Evolutionary conservation across 192 early-diverging fungal species (phyloP), one percentile per base, ranked within the genome.

Genomic region (Coemansia sp.): DNA sequence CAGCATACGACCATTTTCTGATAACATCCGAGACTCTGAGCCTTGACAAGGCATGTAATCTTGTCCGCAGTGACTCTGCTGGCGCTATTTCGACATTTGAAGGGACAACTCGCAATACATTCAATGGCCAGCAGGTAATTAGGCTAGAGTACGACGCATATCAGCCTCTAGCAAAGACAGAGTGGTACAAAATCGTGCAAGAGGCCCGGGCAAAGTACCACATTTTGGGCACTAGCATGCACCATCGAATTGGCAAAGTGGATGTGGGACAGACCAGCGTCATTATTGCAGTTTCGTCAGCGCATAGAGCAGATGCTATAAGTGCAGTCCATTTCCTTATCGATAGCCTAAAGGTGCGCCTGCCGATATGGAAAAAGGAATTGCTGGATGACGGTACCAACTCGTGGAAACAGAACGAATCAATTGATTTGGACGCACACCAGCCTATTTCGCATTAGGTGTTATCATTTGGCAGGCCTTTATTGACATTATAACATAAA

Each of bases 301-400:
- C 90, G 0, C 94, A 96, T 68, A 77, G 96, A 6, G 79, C 76
- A 22, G 92, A 92, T 55, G 90, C 90, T 0, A 75, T 96, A 23
- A 81, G 83, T 23, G 89, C 93, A 2, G 84, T 88, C 0, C 87
- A 85, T 38, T 95, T 86, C 81, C 77, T 98, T 46, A 93, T 98
- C 54, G 89, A 98, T 58, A 85, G 93, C 54, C 81, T 98, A n/a
- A 98, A 98, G 72, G 85, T 72, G 0, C 72, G 83, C 17, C 85
- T 90, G 56, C 94, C 94, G 3, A 92, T 98, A 38, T 98, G 96
- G 96, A 98, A 98, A 66, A 92, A 91, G 68, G 96, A 98, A 70
- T 63, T 90, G 2, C 91, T 96, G 62, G 83, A 83, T 10, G 93
- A 93, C 64, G 95, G 93, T 2, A 86, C 86, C 22, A 83, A 23